Base-by-base conservation (phyloP, 805 yeast species). In the Ogataea ganodermae region DNA sequence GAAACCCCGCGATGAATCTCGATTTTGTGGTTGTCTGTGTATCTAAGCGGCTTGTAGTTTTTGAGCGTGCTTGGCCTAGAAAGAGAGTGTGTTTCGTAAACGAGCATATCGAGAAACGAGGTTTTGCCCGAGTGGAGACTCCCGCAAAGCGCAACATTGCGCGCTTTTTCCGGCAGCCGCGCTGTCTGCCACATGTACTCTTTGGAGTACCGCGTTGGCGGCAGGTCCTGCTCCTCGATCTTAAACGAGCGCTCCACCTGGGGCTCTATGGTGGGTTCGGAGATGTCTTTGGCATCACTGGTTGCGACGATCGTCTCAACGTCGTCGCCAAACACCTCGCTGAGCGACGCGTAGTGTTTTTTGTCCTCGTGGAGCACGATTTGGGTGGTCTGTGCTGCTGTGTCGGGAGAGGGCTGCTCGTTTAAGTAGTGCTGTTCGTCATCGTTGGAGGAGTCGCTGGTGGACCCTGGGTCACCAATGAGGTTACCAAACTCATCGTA, bases 111-210 rank as follows among this genome's bases (percentile, higher is more conserved):
- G 2, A 88, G 55, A 1, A 91, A 67, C 0, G 89, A 73, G 0
- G 98, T 87, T 67, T 94, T 94, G 1, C 99, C 99, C 4, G 89
- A 82, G 56, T 88, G 87, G 1, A 86, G 62, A 35, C 82, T 79
- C 0, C 99, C 99, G n/a, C 83, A 80, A 1, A 94, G 55, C 0
- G 91, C 86, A 14, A 91, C 69, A 63, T 86, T 91, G 40, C 96
- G 74, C 7, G 84, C 74, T 54, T 84, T 81, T 12, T 80, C 81
- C 0, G 96, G 89, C 1, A 79, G 56, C 8, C 56, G 51, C 4
- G 67, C 46, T 55, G 81, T 59, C 4, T 75, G 69, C 17, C 72
- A 56, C 73, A 89, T 72, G 55, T 83, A 92, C 3, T 80, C 78
- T 44, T 86, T 74, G 6, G 85, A 76, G 56, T 82, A 89, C 0